phyloP scores from a whole-genome alignment of 305 asterid species.

The Coffea humblotiana region DNA sequence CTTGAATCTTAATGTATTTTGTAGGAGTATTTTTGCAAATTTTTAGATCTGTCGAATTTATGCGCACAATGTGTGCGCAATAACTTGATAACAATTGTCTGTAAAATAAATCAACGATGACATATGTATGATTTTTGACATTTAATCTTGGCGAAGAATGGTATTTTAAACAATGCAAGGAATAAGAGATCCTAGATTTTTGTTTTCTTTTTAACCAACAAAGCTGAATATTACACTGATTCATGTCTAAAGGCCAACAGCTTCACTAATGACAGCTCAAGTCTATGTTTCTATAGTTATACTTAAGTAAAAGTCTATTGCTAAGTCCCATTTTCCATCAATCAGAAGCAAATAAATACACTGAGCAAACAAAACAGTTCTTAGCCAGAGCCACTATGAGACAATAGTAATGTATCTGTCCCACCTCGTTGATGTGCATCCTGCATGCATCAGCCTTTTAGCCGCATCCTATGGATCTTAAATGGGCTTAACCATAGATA shows the following conservation, averaged over 20 bases:
- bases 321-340: constrained; percentile 10
- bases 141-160: too few relatives aligned
- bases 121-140: too few relatives aligned
- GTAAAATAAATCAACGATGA: too few relatives aligned
- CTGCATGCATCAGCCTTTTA: constrained; percentile 60
- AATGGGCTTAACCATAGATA: constrained; percentile 61
- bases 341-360: background rate
- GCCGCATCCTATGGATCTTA: constrained; percentile 84
- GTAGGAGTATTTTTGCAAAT: too few relatives aligned
- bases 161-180: too few relatives aligned
- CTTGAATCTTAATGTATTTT: too few relatives aligned
- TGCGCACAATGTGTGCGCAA: too few relatives aligned
- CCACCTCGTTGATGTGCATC: constrained; percentile 85
- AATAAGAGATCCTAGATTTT: too few relatives aligned
- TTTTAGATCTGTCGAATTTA: too few relatives aligned
- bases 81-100: too few relatives aligned
- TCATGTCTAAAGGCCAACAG: background rate
- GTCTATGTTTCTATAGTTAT: background rate
- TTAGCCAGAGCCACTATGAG: constrained; percentile 39
- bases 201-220: background rate
- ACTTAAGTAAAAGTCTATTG: background rate
- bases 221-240: background rate
- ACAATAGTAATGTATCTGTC: constrained; percentile 74
- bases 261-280: background rate
- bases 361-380: background rate